phyloP scores from a whole-genome alignment of 805 yeast genomes.

The Kazachstania viticola region DNA sequence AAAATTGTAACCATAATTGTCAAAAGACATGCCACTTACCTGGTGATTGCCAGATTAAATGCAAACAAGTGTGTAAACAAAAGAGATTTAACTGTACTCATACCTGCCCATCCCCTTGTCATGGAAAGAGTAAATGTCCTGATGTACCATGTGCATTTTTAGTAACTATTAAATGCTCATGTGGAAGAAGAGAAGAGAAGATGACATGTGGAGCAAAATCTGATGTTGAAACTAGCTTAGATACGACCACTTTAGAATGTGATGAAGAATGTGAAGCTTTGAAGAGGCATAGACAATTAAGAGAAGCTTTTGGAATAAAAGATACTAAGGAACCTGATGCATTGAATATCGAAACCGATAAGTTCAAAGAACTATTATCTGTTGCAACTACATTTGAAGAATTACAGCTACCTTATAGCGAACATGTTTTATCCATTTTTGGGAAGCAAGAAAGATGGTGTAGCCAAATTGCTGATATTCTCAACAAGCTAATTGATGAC shows the following conservation, averaged over 20 bases:
- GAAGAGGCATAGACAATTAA: slow-evolving; percentile 48
- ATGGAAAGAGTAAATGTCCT: slow-evolving; percentile 42
- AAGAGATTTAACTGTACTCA: slow-evolving; percentile 54
- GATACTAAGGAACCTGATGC: slow-evolving; percentile 1
- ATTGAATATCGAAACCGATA: slow-evolving; percentile 7
- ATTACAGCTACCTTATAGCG: slow-evolving; percentile 31
- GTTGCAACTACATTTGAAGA: slow-evolving; percentile 20
- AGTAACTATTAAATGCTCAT: slow-evolving; percentile 45
- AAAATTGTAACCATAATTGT: slow-evolving; percentile 43
- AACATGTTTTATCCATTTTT: slow-evolving; percentile 36
- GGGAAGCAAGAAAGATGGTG: slow-evolving; percentile 60
- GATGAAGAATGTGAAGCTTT: slow-evolving; percentile 56
- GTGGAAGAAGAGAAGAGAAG: slow-evolving; percentile 43
- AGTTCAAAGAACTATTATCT: slow-evolving; percentile 12
- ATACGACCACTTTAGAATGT: slow-evolving; percentile 41
- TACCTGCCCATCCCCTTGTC: slow-evolving; percentile 52
- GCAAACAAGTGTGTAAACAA: slow-evolving; percentile 50
- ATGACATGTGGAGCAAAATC: slow-evolving; percentile 49
- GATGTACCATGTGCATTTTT: slow-evolving; percentile 42
- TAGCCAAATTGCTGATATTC: slow-evolving; percentile 41
- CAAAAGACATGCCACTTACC: slow-evolving; percentile 41
- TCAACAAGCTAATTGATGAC: slow-evolving; percentile 38
- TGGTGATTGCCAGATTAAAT: slow-evolving; percentile 48
- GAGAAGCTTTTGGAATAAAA: slow-evolving; percentile 45
- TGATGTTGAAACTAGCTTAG: slow-evolving; percentile 20